phyloP scores from a whole-genome alignment of 2,329 filamentous ascomycete genomes.

The Falciphora oryzae region DNA sequence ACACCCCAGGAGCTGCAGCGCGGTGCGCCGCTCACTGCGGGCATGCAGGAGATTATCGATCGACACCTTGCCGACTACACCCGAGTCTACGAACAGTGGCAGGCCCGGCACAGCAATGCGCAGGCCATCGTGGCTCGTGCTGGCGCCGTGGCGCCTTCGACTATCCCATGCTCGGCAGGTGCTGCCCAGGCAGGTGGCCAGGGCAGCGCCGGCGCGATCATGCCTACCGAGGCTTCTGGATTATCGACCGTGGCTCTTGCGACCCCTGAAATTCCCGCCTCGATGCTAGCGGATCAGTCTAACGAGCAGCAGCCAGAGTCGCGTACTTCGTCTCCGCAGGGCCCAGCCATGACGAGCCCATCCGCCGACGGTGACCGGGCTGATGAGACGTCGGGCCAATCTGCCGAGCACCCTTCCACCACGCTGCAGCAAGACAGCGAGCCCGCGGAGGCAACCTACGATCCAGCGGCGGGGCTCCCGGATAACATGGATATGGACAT shows the following conservation, averaged over 20 bases:
- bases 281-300: no score
- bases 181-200: neutral
- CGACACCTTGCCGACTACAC: neutral
- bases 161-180: no score
- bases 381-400: no score
- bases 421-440: neutral
- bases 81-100: neutral
- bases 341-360: no score
- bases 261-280: no score
- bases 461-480: neutral
- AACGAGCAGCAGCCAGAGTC: neutral
- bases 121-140: neutral
- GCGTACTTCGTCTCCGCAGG: no score
- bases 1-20: neutral
- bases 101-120: neutral
- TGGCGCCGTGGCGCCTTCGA: neutral
- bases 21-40: neutral
- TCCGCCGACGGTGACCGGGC: no score
- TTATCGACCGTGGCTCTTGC: neutral
- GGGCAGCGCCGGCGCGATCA: neutral
- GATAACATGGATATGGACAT: neutral
- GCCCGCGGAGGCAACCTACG: neutral
- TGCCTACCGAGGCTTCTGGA: neutral
- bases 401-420: neutral
- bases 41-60: neutral